Conservation (phyloP, 345 rosid species). For the Citrus medica region DNA sequence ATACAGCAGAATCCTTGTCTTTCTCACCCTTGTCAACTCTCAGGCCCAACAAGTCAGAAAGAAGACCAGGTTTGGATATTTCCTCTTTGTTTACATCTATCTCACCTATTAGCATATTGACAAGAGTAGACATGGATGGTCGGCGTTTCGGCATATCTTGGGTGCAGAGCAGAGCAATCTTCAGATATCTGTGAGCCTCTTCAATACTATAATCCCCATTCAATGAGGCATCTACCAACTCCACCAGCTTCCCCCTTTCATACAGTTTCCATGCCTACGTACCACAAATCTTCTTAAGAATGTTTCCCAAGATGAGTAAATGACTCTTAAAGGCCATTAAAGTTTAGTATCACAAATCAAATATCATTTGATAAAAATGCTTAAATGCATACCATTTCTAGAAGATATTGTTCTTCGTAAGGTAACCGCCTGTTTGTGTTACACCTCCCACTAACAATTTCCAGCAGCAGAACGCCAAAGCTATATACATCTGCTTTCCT, state of each 20-base stretch:
- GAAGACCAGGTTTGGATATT: constrained; percentile 47
- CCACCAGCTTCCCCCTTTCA: constrained; percentile 31
- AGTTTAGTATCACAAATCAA: not conserved
- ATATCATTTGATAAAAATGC: not conserved
- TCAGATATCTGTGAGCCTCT: constrained; percentile 46
- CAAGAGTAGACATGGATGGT: constrained; percentile 48
- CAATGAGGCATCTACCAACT: constrained; percentile 35
- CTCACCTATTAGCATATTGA: constrained; percentile 49
- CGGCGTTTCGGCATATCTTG: constrained; percentile 57
- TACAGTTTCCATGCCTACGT: constrained; percentile 47
- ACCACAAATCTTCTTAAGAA: constrained; percentile 7
- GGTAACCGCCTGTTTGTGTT: constrained; percentile 50
- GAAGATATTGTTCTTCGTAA: constrained; percentile 46
- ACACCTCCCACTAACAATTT: constrained; percentile 63
- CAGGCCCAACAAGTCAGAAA: constrained; percentile 34
- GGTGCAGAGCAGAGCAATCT: constrained; percentile 63
- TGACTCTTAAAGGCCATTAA: not conserved
- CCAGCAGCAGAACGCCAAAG: constrained; percentile 64
- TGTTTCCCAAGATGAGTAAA: not conserved
- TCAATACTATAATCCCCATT: constrained; percentile 29
- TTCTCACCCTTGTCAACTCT: constrained; percentile 17
- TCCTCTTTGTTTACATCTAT: constrained; percentile 27
- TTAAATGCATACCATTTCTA: constrained; percentile 48
- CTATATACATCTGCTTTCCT: constrained; percentile 73
- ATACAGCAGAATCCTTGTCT: constrained; percentile 1